Evolutionary conservation across 768 basidiomycete genomes (phyloP).

Genomic region (Ramaria rubella): DNA sequence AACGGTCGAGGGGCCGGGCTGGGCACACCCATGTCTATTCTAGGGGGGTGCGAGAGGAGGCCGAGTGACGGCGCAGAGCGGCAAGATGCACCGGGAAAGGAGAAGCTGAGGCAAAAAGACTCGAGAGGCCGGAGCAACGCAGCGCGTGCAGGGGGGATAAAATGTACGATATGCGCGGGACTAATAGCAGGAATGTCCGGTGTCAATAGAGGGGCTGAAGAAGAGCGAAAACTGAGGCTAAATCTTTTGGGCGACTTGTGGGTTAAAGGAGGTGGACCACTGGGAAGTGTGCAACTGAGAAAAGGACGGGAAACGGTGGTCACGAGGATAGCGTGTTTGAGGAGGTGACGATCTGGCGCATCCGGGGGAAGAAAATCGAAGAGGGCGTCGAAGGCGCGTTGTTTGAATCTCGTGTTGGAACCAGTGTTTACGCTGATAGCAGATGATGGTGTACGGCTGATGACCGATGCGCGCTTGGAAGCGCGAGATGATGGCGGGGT

Average conservation of each 20-base stretch:
- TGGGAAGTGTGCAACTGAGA: constrained; percentile 15
- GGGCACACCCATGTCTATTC: no score
- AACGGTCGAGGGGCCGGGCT: constrained; percentile 21
- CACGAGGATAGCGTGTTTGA: constrained; percentile 35
- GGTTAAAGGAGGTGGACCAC: neutral
- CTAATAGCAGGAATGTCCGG: constrained; percentile 5
- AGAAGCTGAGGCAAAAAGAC: constrained; percentile 32
- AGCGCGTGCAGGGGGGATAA: constrained; percentile 21
- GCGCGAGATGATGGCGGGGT: constrained; percentile 13
- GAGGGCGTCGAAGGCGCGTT: constrained; percentile 34
- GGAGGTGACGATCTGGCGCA: constrained; percentile 27
- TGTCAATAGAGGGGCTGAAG: constrained; percentile 12
- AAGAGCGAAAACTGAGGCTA: constrained; percentile 6
- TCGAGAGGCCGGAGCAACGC: constrained; percentile 20
- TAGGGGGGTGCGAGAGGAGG: constrained; percentile 3
- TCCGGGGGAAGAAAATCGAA: constrained; percentile 30
- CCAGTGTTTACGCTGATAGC: constrained; percentile 10
- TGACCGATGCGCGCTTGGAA: no score
- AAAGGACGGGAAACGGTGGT: constrained; percentile 34
- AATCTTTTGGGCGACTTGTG: neutral
- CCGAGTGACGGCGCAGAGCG: constrained; percentile 2
- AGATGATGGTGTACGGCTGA: constrained; percentile 7
- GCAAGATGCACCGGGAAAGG: constrained; percentile 20
- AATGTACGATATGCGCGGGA: constrained; percentile 26
- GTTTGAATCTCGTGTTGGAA: no score